These are phyloP conservation scores for Myxozyma monticola DNA, from an alignment of 805 yeast genomes.

Conservation along the genomic window DNA sequence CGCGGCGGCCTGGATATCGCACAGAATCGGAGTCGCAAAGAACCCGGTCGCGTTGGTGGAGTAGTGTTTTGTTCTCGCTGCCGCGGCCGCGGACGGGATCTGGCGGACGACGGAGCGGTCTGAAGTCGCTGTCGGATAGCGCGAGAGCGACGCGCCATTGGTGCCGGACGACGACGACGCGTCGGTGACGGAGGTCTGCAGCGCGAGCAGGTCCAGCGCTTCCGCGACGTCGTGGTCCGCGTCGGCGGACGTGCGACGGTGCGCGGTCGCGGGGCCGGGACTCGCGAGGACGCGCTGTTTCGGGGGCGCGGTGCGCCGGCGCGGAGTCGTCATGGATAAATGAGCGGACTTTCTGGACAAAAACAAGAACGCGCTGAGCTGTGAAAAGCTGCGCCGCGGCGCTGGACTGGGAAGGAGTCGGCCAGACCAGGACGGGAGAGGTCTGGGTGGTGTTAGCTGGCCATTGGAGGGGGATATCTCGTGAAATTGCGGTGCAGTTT, in stretches of 20 bases:
- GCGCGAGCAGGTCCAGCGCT: constrained; percentile 8
- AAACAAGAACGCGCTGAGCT: no score
- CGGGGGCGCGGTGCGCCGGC: constrained; percentile 3
- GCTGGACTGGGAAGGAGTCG: no score
- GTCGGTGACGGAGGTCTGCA: neutral
- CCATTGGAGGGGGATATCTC: no score
- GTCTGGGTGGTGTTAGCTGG: no score
- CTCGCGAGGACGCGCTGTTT: no score
- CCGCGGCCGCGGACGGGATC: constrained; percentile 10
- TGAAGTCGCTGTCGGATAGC: constrained; percentile 1
- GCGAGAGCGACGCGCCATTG: constrained; percentile 1
- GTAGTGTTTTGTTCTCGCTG: constrained; percentile 7
- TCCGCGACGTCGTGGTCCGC: constrained; percentile 2
- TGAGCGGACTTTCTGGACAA: neutral
- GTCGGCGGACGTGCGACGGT: neutral
- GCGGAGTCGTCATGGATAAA: neutral
- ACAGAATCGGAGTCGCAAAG: no score
- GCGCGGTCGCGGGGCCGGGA: neutral
- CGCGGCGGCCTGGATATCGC: no score
- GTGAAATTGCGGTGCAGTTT: no score
- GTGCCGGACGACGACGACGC: neutral
- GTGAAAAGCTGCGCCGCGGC: no score
- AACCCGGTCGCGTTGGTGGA: constrained; percentile 4
- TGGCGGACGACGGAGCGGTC: neutral
- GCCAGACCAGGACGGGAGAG: no score